Evolutionary conservation across 2,329 filamentous ascomycete genomes (phyloP), one percentile per base, ranked within the genome.

Genomic region (Tricladium varicosporioides): DNA sequence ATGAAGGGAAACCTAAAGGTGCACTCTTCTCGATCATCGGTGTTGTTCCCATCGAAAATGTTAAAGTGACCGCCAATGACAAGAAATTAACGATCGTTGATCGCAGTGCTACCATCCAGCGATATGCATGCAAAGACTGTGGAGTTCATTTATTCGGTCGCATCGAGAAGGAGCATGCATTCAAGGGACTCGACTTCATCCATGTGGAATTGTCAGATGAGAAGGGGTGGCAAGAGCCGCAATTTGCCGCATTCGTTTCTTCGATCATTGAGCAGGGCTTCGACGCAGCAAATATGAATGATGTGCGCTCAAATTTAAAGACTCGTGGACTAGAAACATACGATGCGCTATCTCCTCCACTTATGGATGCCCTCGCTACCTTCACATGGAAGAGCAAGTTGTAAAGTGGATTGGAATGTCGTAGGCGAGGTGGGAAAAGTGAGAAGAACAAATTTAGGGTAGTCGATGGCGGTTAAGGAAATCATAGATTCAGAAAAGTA

Each of bases 191-290:
- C n/a, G 84, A 86, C 69, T 88, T 88, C 69, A 83, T 88, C 10
- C 85, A 88, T 70, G 76, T 75, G 1, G 85, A 89, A 72, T 73
- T 89, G 46, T 81, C 78, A 15, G 73, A 79, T 51, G 71, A 79
- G 54, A 76, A 80, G 68, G 85, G 85, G n/a, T 88, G 86, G 85
- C 85, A 88, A 72, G 85, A 87, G 73, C 84, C 84, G 5, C 85
- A 88, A 67, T 89, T 88, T 63, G 85, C 85, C 1, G 86, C 80
- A 0, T 89, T 88, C 59, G 84, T 88, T 42, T 83, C 80, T 36
- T 85, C 80, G 55, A 82, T 88, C 57, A 86, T 88, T 58, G 85
- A 88, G 78, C 84, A 87, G 67, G 86, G 85, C 1, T 86, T 82
- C 64, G 71, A 79, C 48, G 80, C 84, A 0, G 69, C 73, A 14